A percentile compares a stretch with the other conserved stretches of the same genome.
These are phyloP conservation scores for Exophiala alcalophila DNA, from an alignment of 2,329 filamentous ascomycete species.

Conservation along the genomic window DNA sequence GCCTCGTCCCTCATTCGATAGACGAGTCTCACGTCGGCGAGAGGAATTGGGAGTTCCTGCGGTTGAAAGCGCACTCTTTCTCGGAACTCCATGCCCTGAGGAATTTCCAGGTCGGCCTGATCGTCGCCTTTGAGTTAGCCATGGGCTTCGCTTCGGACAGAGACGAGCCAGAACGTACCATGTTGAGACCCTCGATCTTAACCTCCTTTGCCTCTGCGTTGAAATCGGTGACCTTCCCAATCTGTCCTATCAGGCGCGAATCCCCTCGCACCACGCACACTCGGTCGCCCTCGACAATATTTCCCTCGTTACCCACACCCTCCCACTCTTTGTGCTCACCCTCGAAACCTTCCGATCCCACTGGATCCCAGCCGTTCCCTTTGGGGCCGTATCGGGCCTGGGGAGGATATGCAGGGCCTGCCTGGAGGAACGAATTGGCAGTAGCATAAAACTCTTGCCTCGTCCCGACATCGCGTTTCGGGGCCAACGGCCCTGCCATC, in stretches of 20 bases:
- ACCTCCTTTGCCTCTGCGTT: conserved; percentile 56
- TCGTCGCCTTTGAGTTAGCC: too few relatives aligned
- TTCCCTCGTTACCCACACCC: conserved; percentile 34
- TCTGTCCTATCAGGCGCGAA: conserved; percentile 69
- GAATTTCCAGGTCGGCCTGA: conserved; percentile 44
- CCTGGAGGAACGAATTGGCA: conserved; percentile 40
- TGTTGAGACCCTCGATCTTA: conserved; percentile 60
- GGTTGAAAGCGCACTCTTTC: conserved; percentile 44
- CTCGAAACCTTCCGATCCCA: conserved; percentile 28
- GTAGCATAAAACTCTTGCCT: conserved; percentile 59
- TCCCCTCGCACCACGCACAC: conserved; percentile 76
- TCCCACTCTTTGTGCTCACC: conserved; percentile 41
- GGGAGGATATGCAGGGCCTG: conserved; percentile 41
- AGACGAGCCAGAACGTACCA: conserved; percentile 51
- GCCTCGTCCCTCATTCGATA: conserved; percentile 65
- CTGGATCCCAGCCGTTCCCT: conserved; percentile 23
- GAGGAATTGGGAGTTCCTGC: conserved; percentile 58
- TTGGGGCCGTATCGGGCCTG: conserved; percentile 25
- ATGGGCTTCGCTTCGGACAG: too few relatives aligned
- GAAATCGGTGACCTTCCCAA: conserved; percentile 66
- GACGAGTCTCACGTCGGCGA: conserved; percentile 76
- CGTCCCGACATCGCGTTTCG: conserved; percentile 67
- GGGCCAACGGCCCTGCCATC: conserved; percentile 72
- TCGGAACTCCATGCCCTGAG: conserved; percentile 35
- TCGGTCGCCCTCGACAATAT: conserved; percentile 67